Evolutionary conservation across 1,284 basidiomycete species (phyloP).

Genomic region (Ustilago crameri): DNA sequence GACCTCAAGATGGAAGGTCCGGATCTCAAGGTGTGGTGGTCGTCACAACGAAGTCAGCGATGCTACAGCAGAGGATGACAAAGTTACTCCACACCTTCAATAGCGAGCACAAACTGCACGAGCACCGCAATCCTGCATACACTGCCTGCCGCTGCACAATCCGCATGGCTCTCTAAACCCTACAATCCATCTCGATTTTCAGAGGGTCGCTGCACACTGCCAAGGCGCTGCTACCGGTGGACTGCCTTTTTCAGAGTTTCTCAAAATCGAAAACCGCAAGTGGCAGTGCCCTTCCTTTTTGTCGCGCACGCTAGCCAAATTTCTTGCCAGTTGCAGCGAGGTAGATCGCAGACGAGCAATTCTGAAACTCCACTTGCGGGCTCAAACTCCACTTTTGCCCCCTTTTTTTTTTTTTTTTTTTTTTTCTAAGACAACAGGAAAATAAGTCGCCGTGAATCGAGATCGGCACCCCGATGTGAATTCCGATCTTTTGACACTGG

Average conservation of each 20-base stretch:
- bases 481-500: not conserved
- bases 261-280: not conserved
- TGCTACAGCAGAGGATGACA: too few species aligned
- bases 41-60: too few species aligned
- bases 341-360: constrained; percentile 1
- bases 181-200: not conserved
- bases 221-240: not conserved
- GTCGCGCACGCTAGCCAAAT: not conserved
- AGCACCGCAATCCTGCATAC: constrained; percentile 29
- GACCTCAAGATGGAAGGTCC: not conserved
- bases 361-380: constrained; percentile 3
- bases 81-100: not conserved
- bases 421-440: not conserved
- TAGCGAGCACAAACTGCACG: constrained; percentile 5
- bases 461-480: not conserved
- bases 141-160: constrained; percentile 4
- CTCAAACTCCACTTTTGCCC: not conserved
- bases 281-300: constrained; percentile 5
- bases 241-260: not conserved
- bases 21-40: not conserved
- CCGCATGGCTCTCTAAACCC: constrained; percentile 5
- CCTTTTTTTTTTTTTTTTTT: too few species aligned
- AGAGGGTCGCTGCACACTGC: not conserved
- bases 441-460: not conserved
- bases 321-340: not conserved